Conservation (phyloP, 1,139 yeast genomes). For the Candida glucosophila region DNA sequence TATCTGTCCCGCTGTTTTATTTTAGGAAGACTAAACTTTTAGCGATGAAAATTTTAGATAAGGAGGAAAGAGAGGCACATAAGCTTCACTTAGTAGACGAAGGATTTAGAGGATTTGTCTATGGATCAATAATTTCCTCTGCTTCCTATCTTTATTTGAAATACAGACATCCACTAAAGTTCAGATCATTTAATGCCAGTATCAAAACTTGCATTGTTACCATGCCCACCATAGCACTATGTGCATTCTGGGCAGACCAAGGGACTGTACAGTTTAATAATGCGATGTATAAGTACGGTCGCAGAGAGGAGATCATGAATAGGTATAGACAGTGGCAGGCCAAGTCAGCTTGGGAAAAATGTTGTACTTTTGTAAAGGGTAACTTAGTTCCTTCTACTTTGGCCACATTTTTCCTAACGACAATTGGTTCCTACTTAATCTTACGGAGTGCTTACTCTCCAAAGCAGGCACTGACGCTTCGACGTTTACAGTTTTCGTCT, state of each 20-base stretch:
- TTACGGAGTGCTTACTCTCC: too few relatives aligned
- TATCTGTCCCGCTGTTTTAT: too few relatives aligned
- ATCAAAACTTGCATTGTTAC: constrained; percentile 31
- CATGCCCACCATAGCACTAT: constrained; percentile 33
- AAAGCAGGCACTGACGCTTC: too few relatives aligned
- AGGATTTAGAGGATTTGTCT: constrained; percentile 33
- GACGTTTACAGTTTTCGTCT: too few relatives aligned
- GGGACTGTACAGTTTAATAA: constrained; percentile 41
- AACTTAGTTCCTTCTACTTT: too few relatives aligned
- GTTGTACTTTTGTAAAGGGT: too few relatives aligned
- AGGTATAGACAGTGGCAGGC: constrained; percentile 46
- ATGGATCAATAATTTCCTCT: constrained; percentile 26
- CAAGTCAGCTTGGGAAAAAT: constrained; percentile 36
- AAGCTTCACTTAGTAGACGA: constrained; percentile 26
- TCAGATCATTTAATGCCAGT: constrained; percentile 27
- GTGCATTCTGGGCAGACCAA: constrained; percentile 39
- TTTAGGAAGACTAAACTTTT: too few relatives aligned
- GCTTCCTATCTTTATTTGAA: constrained; percentile 29
- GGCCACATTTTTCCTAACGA: too few relatives aligned
- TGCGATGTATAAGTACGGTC: constrained; percentile 27
- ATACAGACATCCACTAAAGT: constrained; percentile 25
- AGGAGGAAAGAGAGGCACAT: constrained; percentile 38
- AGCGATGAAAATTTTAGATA: constrained; percentile 33
- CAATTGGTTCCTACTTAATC: too few relatives aligned
- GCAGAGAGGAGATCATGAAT: constrained; percentile 28